A percentile compares a stretch with the other conserved stretches of the same genome.
Conservation (phyloP, 2,329 filamentous ascomycete species). For the Camillea tinctor region DNA sequence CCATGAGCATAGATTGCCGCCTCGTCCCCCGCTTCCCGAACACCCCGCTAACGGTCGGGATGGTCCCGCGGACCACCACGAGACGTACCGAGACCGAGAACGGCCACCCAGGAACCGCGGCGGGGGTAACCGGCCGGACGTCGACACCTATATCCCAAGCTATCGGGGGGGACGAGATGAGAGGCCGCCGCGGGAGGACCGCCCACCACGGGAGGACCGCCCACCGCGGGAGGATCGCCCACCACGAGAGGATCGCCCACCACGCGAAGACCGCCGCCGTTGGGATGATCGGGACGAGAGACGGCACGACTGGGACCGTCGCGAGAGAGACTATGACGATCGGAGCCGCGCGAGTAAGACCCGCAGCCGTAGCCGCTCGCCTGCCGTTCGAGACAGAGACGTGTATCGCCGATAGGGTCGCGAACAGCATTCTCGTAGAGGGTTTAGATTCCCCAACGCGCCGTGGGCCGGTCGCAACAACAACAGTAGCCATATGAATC, state of each 20-base stretch:
- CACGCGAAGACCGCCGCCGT: slow-evolving; percentile 33
- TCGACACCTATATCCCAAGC: slow-evolving; percentile 52
- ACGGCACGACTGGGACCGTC: slow-evolving; percentile 40
- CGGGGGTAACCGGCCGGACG: slow-evolving; percentile 36
- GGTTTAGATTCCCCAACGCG: neutral
- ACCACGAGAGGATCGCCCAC: slow-evolving; percentile 33
- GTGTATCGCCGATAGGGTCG: slow-evolving; percentile 47
- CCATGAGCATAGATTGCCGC: slow-evolving; percentile 42
- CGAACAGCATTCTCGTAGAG: slow-evolving; percentile 6
- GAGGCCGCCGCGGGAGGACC: slow-evolving; percentile 38
- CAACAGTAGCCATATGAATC: neutral
- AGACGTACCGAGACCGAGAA: slow-evolving; percentile 40
- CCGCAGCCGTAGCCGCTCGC: slow-evolving; percentile 47
- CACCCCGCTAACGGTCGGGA: slow-evolving; percentile 39
- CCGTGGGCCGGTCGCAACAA: neutral
- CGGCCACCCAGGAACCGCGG: slow-evolving; percentile 33
- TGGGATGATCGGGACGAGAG: slow-evolving; percentile 38
- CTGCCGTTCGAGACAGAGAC: slow-evolving; percentile 46
- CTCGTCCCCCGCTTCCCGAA: slow-evolving; percentile 48
- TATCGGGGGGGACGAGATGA: slow-evolving; percentile 39
- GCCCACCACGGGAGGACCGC: slow-evolving; percentile 35
- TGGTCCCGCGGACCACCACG: slow-evolving; percentile 39
- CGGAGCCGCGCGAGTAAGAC: slow-evolving; percentile 40
- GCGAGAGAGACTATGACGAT: slow-evolving; percentile 33
- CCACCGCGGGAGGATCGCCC: slow-evolving; percentile 39